Conservation (phyloP, 768 basidiomycete genomes). For the Crucibulum laeve region DNA sequence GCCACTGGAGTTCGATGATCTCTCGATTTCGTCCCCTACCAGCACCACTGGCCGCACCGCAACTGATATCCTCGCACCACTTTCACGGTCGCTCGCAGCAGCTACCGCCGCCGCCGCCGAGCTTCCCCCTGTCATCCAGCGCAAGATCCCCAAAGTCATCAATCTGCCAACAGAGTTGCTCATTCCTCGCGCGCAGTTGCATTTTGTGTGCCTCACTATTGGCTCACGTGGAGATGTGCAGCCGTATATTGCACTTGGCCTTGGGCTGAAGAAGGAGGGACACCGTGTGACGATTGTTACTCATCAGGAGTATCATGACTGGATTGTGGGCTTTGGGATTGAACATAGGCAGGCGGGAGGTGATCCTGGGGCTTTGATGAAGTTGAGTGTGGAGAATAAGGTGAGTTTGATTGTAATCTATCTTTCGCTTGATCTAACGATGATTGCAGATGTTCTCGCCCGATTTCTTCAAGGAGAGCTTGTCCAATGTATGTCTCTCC, state of each 20-base stretch:
- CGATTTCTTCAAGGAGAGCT: slow-evolving; percentile 62
- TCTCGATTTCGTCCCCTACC: not conserved
- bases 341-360: slow-evolving; percentile 60
- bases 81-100: slow-evolving; percentile 34
- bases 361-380: slow-evolving; percentile 68
- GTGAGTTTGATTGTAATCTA: slow-evolving; percentile 12
- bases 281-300: slow-evolving; percentile 56
- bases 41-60: slow-evolving; percentile 18
- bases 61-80: slow-evolving; percentile 38
- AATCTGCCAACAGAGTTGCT: slow-evolving; percentile 38
- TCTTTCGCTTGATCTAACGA: not conserved
- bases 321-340: slow-evolving; percentile 59
- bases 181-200: slow-evolving; percentile 28
- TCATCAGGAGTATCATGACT: slow-evolving; percentile 48
- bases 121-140: slow-evolving; percentile 22
- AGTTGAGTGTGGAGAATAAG: slow-evolving; percentile 44
- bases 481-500: slow-evolving; percentile 40
- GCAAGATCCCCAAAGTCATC: slow-evolving; percentile 39
- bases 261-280: slow-evolving; percentile 39
- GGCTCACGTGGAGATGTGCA: slow-evolving; percentile 66
- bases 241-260: slow-evolving; percentile 55
- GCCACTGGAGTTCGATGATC: slow-evolving; percentile 1
- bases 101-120: slow-evolving; percentile 22
- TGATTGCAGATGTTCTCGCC: slow-evolving; percentile 61
- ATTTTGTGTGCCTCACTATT: slow-evolving; percentile 63